These are phyloP conservation scores for Phellopilus nigrolimitatus DNA, from an alignment of 1,284 basidiomycete genomes.

Conservation along the genomic window DNA sequence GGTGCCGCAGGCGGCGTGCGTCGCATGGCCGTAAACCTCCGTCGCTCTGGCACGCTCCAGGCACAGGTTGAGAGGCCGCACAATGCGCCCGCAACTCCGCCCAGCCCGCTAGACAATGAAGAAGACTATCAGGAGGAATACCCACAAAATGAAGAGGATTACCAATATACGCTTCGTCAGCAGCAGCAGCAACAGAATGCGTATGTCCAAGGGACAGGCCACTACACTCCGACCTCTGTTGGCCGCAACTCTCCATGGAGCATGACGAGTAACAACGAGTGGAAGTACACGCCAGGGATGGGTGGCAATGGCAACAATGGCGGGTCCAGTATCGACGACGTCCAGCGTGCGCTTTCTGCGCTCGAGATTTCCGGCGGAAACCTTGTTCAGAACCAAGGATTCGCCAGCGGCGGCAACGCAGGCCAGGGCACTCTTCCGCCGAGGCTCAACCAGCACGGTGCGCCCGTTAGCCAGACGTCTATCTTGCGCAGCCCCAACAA, in stretches of 20 bases:
- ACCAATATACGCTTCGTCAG: constrained; percentile 23
- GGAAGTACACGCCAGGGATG: constrained; percentile 39
- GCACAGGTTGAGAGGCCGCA: constrained; percentile 33
- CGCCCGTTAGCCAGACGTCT: constrained; percentile 39
- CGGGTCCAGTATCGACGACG: constrained; percentile 55
- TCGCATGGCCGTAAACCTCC: constrained; percentile 42
- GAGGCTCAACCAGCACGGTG: constrained; percentile 57
- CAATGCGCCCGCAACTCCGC: constrained; percentile 36
- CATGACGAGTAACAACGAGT: constrained; percentile 46
- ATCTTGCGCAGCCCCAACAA: constrained; percentile 37
- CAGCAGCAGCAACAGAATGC: constrained; percentile 23
- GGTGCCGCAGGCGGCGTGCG: constrained; percentile 46
- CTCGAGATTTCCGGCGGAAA: constrained; percentile 48
- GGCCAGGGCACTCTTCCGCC: constrained; percentile 59
- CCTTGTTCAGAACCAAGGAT: constrained; percentile 23
- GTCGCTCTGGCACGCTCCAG: constrained; percentile 72
- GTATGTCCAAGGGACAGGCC: constrained; percentile 34
- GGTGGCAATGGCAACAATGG: constrained; percentile 31
- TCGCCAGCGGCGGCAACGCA: constrained; percentile 7
- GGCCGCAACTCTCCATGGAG: constrained; percentile 66
- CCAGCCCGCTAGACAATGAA: constrained; percentile 48
- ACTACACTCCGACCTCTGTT: constrained; percentile 54
- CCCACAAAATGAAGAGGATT: constrained; percentile 47
- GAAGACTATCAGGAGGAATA: constrained; percentile 58
- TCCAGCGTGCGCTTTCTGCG: constrained; percentile 63